Conservation (phyloP, 2,329 filamentous ascomycete species). For the Parascedosporium putredinis region DNA sequence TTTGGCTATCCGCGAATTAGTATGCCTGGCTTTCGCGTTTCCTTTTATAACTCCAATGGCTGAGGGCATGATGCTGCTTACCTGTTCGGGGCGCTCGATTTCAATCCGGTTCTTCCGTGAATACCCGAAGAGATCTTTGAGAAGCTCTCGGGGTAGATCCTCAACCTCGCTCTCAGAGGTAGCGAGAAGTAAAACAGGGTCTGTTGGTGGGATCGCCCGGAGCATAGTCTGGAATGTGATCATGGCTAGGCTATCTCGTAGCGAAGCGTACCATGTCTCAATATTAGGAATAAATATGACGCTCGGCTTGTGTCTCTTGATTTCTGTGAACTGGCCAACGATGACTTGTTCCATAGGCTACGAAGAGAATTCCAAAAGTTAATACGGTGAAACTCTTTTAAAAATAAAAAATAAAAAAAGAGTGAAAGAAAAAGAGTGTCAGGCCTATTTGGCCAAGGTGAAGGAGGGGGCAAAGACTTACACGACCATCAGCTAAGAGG, state of each 20-base stretch:
- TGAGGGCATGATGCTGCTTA: constrained; percentile 20
- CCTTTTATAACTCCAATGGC: not conserved
- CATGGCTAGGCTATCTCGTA: constrained; percentile 55
- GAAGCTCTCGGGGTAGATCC: constrained; percentile 50
- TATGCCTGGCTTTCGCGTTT: not conserved
- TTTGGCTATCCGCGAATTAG: constrained; percentile 32
- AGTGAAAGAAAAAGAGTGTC: too few relatives aligned
- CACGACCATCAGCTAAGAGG: constrained; percentile 72
- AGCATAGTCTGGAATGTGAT: constrained; percentile 77
- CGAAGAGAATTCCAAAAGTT: constrained; percentile 14
- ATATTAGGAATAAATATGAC: constrained; percentile 91
- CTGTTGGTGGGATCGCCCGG: constrained; percentile 73
- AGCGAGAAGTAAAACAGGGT: constrained; percentile 81
- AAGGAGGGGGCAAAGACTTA: constrained; percentile 26
- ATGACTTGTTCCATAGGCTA: constrained; percentile 75
- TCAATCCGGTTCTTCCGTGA: constrained; percentile 68
- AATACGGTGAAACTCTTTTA: not conserved
- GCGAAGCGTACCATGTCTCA: constrained; percentile 68
- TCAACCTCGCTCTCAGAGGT: constrained; percentile 62
- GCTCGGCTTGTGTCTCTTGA: constrained; percentile 87
- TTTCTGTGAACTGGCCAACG: constrained; percentile 82
- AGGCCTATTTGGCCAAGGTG: too few relatives aligned
- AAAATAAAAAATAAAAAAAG: constrained; percentile 11
- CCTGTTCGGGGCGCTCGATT: constrained; percentile 55
- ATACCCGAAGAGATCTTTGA: constrained; percentile 75